phyloP scores from a whole-genome alignment of 2,329 filamentous ascomycete species.

The Microdochium trichocladiopsis region DNA sequence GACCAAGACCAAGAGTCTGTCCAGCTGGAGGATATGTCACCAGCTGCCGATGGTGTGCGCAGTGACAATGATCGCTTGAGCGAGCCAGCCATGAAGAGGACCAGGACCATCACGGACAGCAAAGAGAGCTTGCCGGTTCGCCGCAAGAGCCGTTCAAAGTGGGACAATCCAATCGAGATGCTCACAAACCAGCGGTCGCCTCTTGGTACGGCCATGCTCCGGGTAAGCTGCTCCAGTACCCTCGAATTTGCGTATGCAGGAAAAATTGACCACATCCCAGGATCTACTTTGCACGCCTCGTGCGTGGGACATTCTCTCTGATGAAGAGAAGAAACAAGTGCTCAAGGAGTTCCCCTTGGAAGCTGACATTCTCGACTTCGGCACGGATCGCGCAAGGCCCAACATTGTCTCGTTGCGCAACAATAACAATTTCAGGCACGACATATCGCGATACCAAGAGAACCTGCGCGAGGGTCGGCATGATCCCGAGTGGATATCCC shows the following conservation, averaged over 20 bases:
- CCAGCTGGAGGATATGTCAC: too few species aligned
- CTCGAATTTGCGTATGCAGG: conserved; percentile 3
- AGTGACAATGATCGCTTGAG: conserved; percentile 9
- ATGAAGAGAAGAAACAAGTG: conserved; percentile 23
- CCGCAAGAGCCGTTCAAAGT: conserved; percentile 16
- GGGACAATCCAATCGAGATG: conserved; percentile 21
- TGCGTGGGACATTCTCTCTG: conserved; percentile 28
- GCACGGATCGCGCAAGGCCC: conserved; percentile 27
- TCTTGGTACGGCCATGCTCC: conserved; percentile 22
- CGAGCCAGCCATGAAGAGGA: conserved; percentile 13
- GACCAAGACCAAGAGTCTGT: too few species aligned
- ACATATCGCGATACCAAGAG: conserved; percentile 36
- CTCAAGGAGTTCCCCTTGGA: conserved; percentile 28
- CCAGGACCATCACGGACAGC: conserved; percentile 13
- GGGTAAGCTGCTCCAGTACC: conserved; percentile 15
- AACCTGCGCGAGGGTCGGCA: conserved; percentile 40
- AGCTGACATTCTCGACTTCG: conserved; percentile 26
- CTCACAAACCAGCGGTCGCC: conserved; percentile 26
- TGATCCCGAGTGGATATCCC: conserved; percentile 43
- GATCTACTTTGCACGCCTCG: conserved; percentile 25
- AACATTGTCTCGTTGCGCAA: conserved; percentile 35
- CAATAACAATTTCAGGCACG: conserved; percentile 39
- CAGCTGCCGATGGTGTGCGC: neutral
- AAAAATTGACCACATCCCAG: conserved; percentile 10
- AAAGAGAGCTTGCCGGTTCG: conserved; percentile 13